phyloP scores from a whole-genome alignment of 2,329 filamentous ascomycete genomes.

The Microdochium nivale region DNA sequence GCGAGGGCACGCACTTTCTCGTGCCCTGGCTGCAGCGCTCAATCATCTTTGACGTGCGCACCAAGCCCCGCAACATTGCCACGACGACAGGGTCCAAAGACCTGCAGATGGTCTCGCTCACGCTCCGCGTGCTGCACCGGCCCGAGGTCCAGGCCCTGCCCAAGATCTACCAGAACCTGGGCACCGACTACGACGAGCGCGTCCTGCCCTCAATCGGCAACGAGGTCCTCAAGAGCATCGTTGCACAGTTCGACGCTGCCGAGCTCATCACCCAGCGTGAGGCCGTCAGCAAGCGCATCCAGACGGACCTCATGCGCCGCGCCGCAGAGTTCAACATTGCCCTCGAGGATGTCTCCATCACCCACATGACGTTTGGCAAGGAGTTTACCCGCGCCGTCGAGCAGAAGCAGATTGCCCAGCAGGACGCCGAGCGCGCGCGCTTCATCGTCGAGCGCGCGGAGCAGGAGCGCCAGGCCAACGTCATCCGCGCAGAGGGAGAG shows the following conservation, averaged over 20 bases:
- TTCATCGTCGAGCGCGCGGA: constrained; percentile 99
- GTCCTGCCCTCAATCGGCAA: constrained; percentile 98
- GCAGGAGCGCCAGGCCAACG: constrained; percentile 97
- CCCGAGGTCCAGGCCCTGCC: constrained; percentile 88
- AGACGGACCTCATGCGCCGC: constrained; percentile 81
- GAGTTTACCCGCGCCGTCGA: constrained; percentile 98
- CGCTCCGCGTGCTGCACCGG: constrained; percentile 86
- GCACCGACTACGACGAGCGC: constrained; percentile 96
- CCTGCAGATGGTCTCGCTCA: constrained; percentile 99
- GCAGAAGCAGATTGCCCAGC: constrained; percentile 99
- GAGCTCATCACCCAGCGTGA: constrained; percentile 99
- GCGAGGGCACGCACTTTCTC: constrained; percentile 95
- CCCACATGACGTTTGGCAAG: constrained; percentile 99
- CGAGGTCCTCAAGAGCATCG: constrained; percentile 97
- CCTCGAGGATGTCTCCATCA: constrained; percentile 97
- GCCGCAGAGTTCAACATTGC: constrained; percentile 98
- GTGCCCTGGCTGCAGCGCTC: constrained; percentile 92
- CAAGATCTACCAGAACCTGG: constrained; percentile 99
- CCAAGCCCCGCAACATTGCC: constrained; percentile 93
- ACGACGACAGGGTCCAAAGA: constrained; percentile 98
- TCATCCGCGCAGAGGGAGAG: constrained; percentile 96
- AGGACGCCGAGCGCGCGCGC: constrained; percentile 92
- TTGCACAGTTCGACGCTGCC: constrained; percentile 96
- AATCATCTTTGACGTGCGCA: constrained; percentile 94
- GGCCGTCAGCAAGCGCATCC: constrained; percentile 91